Percentiles rank a stretch among this genome's conserved stretches.
These are phyloP conservation scores for Chenopodium formosanum DNA, from an alignment of 148 eudicot genomes.

Conservation along the genomic window DNA sequence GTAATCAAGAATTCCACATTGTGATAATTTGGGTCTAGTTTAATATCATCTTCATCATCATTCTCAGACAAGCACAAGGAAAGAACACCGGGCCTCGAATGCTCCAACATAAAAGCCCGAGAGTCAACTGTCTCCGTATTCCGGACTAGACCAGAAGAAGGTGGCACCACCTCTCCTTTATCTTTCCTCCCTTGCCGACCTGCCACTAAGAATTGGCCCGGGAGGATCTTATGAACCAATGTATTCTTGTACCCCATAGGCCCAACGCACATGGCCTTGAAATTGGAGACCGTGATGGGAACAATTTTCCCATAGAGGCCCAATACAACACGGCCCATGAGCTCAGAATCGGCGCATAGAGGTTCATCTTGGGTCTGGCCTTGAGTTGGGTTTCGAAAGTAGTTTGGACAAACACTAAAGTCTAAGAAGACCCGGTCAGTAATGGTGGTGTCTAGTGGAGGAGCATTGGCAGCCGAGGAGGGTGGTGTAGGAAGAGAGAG, in stretches of 20 bases:
- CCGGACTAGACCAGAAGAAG: conserved; percentile 46
- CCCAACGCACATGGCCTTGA: conserved; percentile 70
- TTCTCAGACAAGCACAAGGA: conserved; percentile 80
- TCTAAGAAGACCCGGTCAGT: conserved; percentile 85
- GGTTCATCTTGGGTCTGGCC: conserved; percentile 54
- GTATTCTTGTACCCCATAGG: conserved; percentile 63
- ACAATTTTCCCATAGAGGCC: conserved; percentile 87
- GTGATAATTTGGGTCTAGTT: conserved; percentile 62
- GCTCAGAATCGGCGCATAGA: conserved; percentile 61
- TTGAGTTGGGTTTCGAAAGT: conserved; percentile 52
- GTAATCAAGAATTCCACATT: conserved; percentile 97
- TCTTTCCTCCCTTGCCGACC: conserved; percentile 77
- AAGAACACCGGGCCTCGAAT: conserved; percentile 64
- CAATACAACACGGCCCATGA: conserved; percentile 69
- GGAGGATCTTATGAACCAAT: conserved; percentile 72
- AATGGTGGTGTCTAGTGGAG: conserved; percentile 69
- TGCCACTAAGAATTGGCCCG: conserved; percentile 70
- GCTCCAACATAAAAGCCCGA: conserved; percentile 69
- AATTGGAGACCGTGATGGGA: conserved; percentile 82
- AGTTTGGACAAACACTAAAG: conserved; percentile 70
- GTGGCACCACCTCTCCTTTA: conserved; percentile 66
- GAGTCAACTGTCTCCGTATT: conserved; percentile 70
- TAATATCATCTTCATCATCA: conserved; percentile 88
- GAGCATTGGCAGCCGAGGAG: conserved; percentile 17
- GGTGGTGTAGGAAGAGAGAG: conserved; percentile 34